Conservation (phyloP, 371 early-diverging fungal genomes). For the Mortierella sp. region DNA sequence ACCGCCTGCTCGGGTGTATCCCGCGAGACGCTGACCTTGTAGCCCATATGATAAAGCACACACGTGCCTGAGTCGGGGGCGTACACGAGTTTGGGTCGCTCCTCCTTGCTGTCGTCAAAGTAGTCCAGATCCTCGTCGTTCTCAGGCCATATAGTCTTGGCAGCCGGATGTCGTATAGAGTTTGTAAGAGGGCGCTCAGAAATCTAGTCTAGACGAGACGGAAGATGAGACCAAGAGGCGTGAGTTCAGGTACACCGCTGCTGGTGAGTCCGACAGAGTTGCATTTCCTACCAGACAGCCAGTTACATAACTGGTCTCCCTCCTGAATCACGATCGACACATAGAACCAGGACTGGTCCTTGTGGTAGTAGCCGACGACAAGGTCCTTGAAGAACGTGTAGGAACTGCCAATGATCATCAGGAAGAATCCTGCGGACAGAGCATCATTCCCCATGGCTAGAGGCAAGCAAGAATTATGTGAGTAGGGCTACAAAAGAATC, state of each 20-base stretch:
- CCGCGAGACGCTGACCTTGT: constrained; percentile 47
- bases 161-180: constrained; percentile 52
- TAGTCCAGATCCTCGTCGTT: constrained; percentile 27
- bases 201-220: constrained; percentile 40
- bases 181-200: constrained; percentile 49
- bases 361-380: constrained; percentile 33
- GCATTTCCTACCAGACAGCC: constrained; percentile 43
- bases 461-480: neutral
- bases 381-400: constrained; percentile 55
- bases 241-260: neutral
- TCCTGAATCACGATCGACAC: constrained; percentile 56
- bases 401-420: constrained; percentile 52
- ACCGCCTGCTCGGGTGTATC: constrained; percentile 41
- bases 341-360: constrained; percentile 52
- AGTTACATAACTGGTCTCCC: constrained; percentile 54
- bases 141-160: constrained; percentile 48
- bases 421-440: constrained; percentile 54
- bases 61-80: constrained; percentile 47
- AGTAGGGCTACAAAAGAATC: neutral
- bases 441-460: constrained; percentile 55
- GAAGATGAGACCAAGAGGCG: neutral
- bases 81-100: constrained; percentile 51
- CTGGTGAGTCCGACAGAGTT: neutral
- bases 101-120: constrained; percentile 34
- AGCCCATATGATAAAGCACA: constrained; percentile 52